Evolutionary conservation across 2,329 filamentous ascomycete species (phyloP).

Genomic region (Curvularia verruculosa): DNA sequence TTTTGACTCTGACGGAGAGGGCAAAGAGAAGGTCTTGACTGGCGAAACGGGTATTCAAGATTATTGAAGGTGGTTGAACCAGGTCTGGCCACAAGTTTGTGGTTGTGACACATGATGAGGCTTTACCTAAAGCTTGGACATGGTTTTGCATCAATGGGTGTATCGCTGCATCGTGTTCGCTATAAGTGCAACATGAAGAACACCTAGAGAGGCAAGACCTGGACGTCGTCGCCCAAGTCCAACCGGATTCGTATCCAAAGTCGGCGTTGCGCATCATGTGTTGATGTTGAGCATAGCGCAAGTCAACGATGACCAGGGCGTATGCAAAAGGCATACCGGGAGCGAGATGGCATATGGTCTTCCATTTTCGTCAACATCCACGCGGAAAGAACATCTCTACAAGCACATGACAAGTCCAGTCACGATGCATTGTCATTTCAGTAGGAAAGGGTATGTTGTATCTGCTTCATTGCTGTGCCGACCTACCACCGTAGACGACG

Average conservation of each 20-base stretch:
- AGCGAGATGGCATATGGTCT: constrained; percentile 45
- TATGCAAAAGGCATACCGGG: constrained; percentile 26
- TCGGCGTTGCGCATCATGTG: constrained; percentile 57
- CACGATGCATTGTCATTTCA: constrained; percentile 40
- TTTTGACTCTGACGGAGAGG: constrained; percentile 61
- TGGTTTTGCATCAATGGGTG: background rate
- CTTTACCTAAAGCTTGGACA: background rate
- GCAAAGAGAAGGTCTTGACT: constrained; percentile 44
- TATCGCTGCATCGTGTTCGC: background rate
- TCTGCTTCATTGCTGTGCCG: constrained; percentile 39
- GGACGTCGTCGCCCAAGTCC: constrained; percentile 62
- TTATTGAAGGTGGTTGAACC: constrained; percentile 44
- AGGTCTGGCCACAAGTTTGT: background rate
- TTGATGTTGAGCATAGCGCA: constrained; percentile 67
- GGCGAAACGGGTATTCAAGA: constrained; percentile 59
- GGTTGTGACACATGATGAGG: background rate
- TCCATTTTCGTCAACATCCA: background rate
- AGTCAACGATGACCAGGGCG: constrained; percentile 14
- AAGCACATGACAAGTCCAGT: constrained; percentile 45
- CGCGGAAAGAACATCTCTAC: background rate
- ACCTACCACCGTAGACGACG: constrained; percentile 43
- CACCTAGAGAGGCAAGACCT: constrained; percentile 59
- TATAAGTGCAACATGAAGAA: constrained; percentile 1
- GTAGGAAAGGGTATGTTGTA: constrained; percentile 45
- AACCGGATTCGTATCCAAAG: background rate